A percentile compares a stretch with the other conserved stretches of the same genome.
phyloP scores from a whole-genome alignment of 208 protist genomes.

The Angomonas deanei region DNA sequence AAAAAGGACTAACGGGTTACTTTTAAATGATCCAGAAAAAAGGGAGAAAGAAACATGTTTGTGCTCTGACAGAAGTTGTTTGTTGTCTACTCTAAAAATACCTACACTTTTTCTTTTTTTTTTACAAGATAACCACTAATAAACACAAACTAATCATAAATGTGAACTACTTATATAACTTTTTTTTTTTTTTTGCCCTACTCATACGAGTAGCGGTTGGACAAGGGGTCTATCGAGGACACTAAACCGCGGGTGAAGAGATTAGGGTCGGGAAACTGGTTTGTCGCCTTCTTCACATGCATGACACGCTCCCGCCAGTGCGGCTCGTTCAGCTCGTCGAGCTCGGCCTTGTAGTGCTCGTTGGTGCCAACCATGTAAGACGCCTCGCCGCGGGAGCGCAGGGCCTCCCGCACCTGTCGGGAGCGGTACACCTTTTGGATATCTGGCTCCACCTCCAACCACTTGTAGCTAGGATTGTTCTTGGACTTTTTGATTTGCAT shows the following conservation, averaged over 20 bases:
- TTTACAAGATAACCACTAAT: too few relatives aligned
- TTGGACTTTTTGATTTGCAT: conserved; percentile 63
- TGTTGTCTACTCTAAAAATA: conserved; percentile 1
- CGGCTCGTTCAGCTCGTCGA: conserved; percentile 42
- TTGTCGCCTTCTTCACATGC: conserved; percentile 29
- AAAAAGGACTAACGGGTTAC: too few relatives aligned
- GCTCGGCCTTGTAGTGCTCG: conserved; percentile 35
- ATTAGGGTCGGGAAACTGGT: conserved; percentile 78
- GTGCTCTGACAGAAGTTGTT: too few relatives aligned
- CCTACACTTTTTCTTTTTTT: neutral
- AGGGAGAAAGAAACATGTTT: conserved; percentile 6
- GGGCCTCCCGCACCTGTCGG: conserved; percentile 43
- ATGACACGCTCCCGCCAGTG: conserved; percentile 67
- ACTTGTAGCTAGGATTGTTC: conserved; percentile 72
- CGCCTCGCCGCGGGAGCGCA: conserved; percentile 33
- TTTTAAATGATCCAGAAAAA: too few relatives aligned
- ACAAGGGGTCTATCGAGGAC: conserved; percentile 27
- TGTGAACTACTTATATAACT: neutral
- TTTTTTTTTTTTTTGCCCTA: neutral
- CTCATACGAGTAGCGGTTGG: conserved; percentile 46
- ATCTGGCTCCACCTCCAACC: conserved; percentile 82
- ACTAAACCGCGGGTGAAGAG: conserved; percentile 52
- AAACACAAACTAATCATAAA: neutral
- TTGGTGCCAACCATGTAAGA: conserved; percentile 42
- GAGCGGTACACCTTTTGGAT: conserved; percentile 78